Evolutionary conservation across 2,329 filamentous ascomycete genomes (phyloP).

Genomic region (Calonectria naviculata): DNA sequence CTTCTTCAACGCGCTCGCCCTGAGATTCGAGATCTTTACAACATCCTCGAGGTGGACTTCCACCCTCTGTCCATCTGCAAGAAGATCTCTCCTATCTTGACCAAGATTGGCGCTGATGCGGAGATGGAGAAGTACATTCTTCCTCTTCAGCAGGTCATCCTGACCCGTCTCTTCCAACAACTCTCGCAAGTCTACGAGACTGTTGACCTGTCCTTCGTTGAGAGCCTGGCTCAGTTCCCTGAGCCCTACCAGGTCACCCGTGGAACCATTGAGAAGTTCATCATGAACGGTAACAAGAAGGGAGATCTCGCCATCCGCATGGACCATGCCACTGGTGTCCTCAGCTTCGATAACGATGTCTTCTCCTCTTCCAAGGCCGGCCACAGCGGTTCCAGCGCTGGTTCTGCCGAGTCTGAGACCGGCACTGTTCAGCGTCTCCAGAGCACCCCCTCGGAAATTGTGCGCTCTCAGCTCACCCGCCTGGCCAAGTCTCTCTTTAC

Average conservation of each 20-base stretch:
- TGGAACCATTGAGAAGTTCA: conserved; percentile 98
- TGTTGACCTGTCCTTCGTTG: conserved; percentile 92
- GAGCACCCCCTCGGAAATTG: conserved; percentile 97
- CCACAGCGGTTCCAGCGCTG: conserved; percentile 84
- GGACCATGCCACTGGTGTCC: conserved; percentile 92
- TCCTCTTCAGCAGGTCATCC: conserved; percentile 97
- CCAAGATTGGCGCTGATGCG: conserved; percentile 90
- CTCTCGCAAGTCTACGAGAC: conserved; percentile 99
- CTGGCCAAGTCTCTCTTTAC: conserved; percentile 91
- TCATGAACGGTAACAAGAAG: conserved; percentile 99
- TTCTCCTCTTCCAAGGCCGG: conserved; percentile 97
- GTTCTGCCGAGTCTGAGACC: conserved; percentile 87
- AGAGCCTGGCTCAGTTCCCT: conserved; percentile 93
- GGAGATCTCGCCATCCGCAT: conserved; percentile 96
- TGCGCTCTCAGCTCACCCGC: conserved; percentile 92
- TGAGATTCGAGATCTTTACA: conserved; percentile 97
- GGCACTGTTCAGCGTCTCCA: conserved; percentile 93
- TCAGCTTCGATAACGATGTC: conserved; percentile 98
- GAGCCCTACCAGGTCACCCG: conserved; percentile 94
- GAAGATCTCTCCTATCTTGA: conserved; percentile 96
- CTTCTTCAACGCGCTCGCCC: conserved; percentile 91
- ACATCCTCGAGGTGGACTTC: conserved; percentile 99
- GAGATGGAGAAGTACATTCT: conserved; percentile 98
- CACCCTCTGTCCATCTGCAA: conserved; percentile 98
- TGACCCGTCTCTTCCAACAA: conserved; percentile 98